Evolutionary conservation across 306 rosid genomes (phyloP).

Genomic region (Ormosia semicastrata): DNA sequence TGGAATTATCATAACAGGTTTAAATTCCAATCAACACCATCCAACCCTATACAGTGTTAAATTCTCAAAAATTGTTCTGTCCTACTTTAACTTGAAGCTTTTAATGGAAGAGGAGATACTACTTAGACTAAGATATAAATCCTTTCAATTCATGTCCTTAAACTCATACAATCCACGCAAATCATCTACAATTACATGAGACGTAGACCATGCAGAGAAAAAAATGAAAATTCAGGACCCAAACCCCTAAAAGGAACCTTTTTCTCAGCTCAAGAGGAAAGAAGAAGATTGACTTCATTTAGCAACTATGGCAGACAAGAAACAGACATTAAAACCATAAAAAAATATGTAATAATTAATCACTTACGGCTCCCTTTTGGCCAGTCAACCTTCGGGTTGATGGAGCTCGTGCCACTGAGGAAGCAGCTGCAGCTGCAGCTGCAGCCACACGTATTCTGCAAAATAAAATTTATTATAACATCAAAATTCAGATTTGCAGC

Average conservation of each 20-base stretch:
- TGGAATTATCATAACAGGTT: background rate
- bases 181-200: background rate
- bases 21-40: background rate
- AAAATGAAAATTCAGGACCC: background rate
- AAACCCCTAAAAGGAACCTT: background rate
- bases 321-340: background rate
- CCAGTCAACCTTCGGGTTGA: conserved; percentile 68
- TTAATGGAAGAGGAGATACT: background rate
- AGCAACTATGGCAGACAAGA: background rate
- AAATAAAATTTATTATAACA: conserved; percentile 6
- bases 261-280: conserved; percentile 6
- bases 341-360: conserved; percentile 3
- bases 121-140: background rate
- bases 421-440: conserved; percentile 99
- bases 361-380: conserved; percentile 68
- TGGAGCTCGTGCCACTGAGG: conserved; percentile 92
- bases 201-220: background rate
- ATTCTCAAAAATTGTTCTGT: background rate
- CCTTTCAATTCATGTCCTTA: background rate
- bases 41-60: background rate
- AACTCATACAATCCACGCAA: background rate
- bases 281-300: background rate
- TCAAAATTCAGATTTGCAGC: conserved; percentile 19
- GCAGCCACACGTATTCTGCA: conserved; percentile 97
- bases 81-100: background rate